These are phyloP conservation scores for Pythium phragmiticola DNA, from an alignment of 352 stramenopile species.

Conservation along the genomic window DNA sequence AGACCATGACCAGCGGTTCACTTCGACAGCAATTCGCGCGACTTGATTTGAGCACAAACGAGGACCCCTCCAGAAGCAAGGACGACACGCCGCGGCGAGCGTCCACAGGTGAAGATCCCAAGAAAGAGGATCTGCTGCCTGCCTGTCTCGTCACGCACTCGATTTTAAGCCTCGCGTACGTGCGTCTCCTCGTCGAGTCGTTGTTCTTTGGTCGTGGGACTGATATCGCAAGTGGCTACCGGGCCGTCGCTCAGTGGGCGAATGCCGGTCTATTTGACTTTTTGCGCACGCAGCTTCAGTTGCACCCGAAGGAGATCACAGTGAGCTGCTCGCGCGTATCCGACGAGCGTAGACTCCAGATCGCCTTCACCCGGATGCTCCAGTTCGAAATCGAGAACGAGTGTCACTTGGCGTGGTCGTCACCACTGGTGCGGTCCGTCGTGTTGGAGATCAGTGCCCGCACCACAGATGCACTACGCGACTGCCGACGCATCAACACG, in stretches of 20 bases:
- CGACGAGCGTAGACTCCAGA: not conserved
- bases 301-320: not conserved
- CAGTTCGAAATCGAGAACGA: not conserved
- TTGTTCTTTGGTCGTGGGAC: conserved; percentile 4
- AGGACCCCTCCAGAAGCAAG: not conserved
- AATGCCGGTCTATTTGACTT: conserved; percentile 3
- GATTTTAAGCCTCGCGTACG: conserved; percentile 11
- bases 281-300: conserved; percentile 15
- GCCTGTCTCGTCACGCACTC: conserved; percentile 14
- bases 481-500: not conserved
- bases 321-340: not conserved
- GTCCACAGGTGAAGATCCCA: not conserved
- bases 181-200: conserved; percentile 6
- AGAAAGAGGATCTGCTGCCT: conserved; percentile 20
- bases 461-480: not conserved
- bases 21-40: conserved; percentile 5
- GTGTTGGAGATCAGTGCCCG: conserved; percentile 2
- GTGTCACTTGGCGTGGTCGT: not conserved
- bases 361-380: not conserved
- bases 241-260: conserved; percentile 10
- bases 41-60: not conserved
- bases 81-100: not conserved
- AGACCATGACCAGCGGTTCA: not conserved
- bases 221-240: conserved; percentile 3
- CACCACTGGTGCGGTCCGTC: conserved; percentile 1